Percentiles rank a stretch among this genome's conserved stretches.
These are phyloP conservation scores for Blepharisma japonicum DNA, from an alignment of 73 alveolate species.

Conservation along the genomic window DNA sequence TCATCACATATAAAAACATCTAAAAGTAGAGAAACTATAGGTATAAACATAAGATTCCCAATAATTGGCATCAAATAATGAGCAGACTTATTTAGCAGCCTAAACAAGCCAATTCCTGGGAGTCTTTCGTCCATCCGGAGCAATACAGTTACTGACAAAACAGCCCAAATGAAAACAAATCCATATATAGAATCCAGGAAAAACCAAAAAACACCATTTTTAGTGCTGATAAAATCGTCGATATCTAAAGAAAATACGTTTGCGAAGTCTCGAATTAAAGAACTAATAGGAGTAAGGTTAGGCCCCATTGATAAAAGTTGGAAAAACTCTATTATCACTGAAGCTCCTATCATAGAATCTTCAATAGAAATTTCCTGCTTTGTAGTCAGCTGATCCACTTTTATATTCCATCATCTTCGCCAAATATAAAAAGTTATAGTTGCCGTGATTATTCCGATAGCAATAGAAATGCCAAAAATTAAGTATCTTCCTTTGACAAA, in stretches of 20 bases:
- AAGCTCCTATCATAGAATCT: not conserved
- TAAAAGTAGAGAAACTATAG: not conserved
- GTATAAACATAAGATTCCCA: slow-evolving; percentile 28
- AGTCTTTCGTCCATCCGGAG: not conserved
- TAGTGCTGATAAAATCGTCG: not conserved
- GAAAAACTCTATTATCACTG: slow-evolving; percentile 8
- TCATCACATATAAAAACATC: slow-evolving; percentile 30
- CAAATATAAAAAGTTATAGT: not conserved
- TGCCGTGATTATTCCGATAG: not conserved
- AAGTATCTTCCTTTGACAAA: not conserved
- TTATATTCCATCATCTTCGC: slow-evolving; percentile 6
- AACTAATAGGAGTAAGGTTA: not conserved
- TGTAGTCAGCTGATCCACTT: not conserved
- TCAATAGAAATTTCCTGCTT: not conserved
- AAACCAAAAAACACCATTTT: not conserved
- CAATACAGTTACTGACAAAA: not conserved
- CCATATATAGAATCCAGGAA: not conserved
- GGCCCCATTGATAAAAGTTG: slow-evolving; percentile 24
- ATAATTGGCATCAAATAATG: not conserved
- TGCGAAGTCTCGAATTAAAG: not conserved
- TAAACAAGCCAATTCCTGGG: not conserved
- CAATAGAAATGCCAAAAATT: not conserved
- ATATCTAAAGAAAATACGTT: not conserved
- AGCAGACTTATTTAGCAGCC: not conserved
- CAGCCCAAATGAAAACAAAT: not conserved